phyloP scores from a whole-genome alignment of 2,329 filamentous ascomycete species.

The Calonectria crousiana region DNA sequence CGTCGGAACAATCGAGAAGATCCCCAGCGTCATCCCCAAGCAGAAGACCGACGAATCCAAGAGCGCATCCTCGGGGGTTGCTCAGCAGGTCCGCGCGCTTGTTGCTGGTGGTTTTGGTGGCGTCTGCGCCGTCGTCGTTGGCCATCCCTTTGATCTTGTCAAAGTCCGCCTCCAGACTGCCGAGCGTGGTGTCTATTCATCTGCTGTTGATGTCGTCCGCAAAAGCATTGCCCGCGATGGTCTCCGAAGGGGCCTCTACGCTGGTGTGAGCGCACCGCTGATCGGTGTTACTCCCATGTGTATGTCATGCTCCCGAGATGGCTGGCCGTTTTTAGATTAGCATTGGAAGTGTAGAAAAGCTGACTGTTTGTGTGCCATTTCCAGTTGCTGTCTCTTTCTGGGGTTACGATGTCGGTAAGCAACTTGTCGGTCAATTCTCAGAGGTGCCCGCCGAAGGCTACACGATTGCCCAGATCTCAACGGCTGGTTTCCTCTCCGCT shows the following conservation, averaged over 20 bases:
- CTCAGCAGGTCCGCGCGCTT: constrained; percentile 79
- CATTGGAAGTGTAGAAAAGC: neutral
- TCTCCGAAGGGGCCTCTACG: constrained; percentile 84
- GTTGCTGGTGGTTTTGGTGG: constrained; percentile 93
- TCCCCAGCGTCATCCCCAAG: constrained; percentile 60
- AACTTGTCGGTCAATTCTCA: constrained; percentile 79
- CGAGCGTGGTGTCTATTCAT: constrained; percentile 90
- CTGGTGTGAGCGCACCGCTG: constrained; percentile 94
- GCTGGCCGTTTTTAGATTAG: neutral
- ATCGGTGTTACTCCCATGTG: constrained; percentile 99
- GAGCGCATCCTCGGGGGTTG: constrained; percentile 51
- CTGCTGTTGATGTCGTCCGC: constrained; percentile 90
- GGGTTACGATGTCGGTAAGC: constrained; percentile 97
- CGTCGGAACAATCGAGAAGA: constrained; percentile 55
- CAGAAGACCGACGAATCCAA: constrained; percentile 55
- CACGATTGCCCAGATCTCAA: constrained; percentile 87
- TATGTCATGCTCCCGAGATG: constrained; percentile 63
- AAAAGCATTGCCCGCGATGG: constrained; percentile 92
- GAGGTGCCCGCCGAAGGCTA: constrained; percentile 77
- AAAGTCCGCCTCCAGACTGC: constrained; percentile 98
- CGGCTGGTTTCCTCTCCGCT: constrained; percentile 96
- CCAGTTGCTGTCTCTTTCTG: constrained; percentile 78
- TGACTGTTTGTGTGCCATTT: neutral
- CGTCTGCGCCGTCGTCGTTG: constrained; percentile 91
- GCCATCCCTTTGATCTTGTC: constrained; percentile 97